Conservation (phyloP, 306 rosid genomes). For the Prunus salicina region DNA sequence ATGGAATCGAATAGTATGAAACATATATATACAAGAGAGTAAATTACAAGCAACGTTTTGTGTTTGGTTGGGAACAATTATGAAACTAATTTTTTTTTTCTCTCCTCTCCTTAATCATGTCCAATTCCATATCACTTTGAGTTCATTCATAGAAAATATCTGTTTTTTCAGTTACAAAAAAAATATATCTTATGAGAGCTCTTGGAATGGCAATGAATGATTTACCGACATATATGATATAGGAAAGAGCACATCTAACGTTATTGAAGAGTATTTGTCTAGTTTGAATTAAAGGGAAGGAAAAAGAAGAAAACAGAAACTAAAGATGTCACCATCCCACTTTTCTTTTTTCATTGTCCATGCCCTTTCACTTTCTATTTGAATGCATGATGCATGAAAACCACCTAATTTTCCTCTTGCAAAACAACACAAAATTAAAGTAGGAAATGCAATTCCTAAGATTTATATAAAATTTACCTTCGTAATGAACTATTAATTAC, state of each 20-base stretch:
- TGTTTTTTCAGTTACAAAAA: background rate
- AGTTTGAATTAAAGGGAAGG: conserved; percentile 7
- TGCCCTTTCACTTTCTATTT: background rate
- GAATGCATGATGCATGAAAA: background rate
- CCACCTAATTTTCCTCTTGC: background rate
- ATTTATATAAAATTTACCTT: too few relatives aligned
- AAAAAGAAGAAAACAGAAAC: background rate
- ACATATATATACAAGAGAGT: background rate
- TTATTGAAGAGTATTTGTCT: background rate
- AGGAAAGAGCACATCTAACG: background rate
- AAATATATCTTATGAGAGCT: background rate
- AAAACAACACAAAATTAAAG: background rate
- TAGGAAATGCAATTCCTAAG: background rate
- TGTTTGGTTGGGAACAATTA: background rate
- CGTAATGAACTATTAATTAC: too few relatives aligned
- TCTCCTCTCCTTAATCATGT: background rate
- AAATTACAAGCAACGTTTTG: background rate
- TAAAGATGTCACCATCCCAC: background rate
- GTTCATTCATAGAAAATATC: background rate
- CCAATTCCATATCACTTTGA: background rate
- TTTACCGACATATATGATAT: background rate
- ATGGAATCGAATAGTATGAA: background rate
- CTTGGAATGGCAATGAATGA: background rate
- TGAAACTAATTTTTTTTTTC: background rate
- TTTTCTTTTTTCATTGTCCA: background rate